Percentiles rank a stretch among this genome's conserved stretches.
Conservation (phyloP, 2,329 filamentous ascomycete species). For the Alternaria panax region DNA sequence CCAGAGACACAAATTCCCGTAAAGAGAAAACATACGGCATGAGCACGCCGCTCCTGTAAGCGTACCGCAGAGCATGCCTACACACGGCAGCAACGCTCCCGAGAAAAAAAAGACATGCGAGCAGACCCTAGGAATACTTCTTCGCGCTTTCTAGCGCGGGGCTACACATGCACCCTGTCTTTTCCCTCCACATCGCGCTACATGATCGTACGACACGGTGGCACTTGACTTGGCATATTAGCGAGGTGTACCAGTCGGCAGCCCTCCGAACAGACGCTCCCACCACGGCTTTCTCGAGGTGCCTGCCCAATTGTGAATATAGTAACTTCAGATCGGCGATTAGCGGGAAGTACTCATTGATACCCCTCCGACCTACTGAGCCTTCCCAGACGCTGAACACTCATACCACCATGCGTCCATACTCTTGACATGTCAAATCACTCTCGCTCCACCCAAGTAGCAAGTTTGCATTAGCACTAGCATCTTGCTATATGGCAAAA, state of each 20-base stretch:
- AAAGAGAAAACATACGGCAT: not conserved
- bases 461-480: not conserved
- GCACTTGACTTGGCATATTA: not conserved
- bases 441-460: not conserved
- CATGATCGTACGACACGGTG: not conserved
- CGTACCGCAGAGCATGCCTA: not conserved
- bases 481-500: not conserved
- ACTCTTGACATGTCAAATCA: not conserved
- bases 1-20: not conserved
- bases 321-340: not conserved
- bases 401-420: not conserved
- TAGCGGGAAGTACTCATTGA: not conserved
- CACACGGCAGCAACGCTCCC: not conserved
- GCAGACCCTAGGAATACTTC: not conserved
- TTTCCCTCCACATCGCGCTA: not conserved
- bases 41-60: not conserved
- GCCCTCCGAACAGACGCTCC: not conserved
- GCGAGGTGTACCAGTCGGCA: slow-evolving; percentile 1
- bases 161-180: slow-evolving; percentile 1
- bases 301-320: not conserved
- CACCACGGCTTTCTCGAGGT: not conserved
- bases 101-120: not conserved
- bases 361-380: not conserved
- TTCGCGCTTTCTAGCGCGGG: slow-evolving; percentile 1
- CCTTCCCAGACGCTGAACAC: not conserved